These are phyloP conservation scores for Cordyceps militaris DNA, from an alignment of 2,329 filamentous ascomycete genomes.

Conservation along the genomic window DNA sequence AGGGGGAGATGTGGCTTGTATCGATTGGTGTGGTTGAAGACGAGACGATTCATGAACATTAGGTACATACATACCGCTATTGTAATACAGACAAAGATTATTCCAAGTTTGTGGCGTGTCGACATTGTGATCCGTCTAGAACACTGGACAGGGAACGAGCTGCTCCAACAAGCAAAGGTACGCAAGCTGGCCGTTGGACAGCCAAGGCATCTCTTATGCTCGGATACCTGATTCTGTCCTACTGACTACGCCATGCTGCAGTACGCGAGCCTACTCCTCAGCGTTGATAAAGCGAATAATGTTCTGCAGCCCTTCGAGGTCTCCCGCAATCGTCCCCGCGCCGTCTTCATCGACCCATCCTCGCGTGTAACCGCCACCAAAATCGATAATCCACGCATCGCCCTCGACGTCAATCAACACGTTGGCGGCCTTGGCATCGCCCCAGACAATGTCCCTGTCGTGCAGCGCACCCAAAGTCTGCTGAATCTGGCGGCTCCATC, in stretches of 20 bases:
- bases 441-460: conserved; percentile 15
- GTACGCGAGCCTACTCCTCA: neutral
- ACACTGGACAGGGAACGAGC: no score
- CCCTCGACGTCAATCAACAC: conserved; percentile 19
- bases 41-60: conserved; percentile 11
- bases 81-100: conserved; percentile 4
- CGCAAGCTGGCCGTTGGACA: no score
- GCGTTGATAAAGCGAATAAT: neutral
- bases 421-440: conserved; percentile 20
- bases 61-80: conserved; percentile 2
- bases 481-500: neutral
- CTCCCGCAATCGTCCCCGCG: conserved; percentile 16
- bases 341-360: conserved; percentile 19
- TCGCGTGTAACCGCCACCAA: conserved; percentile 20
- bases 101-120: no score
- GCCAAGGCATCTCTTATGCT: no score
- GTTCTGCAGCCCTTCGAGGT: conserved; percentile 9
- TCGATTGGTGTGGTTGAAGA: neutral
- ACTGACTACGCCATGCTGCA: no score
- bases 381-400: conserved; percentile 21
- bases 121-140: no score
- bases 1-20: neutral
- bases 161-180: no score
- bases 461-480: neutral
- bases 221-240: no score